Evolutionary conservation across 306 rosid species (phyloP).

Genomic region (Cicer arietinum): DNA sequence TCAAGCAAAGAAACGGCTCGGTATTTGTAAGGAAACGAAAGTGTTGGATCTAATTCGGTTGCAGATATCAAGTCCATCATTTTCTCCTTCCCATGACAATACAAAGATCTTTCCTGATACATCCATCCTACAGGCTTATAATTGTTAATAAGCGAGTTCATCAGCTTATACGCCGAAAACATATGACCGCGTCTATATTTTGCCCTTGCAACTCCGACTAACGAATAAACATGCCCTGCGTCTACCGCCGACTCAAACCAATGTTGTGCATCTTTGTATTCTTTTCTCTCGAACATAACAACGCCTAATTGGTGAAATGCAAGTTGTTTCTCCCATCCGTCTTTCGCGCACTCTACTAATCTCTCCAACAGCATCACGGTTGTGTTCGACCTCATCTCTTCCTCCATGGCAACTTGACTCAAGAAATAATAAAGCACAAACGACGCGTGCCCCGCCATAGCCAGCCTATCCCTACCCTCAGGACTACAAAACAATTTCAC

Average conservation of each 20-base stretch:
- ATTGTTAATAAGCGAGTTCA: slow-evolving; percentile 70
- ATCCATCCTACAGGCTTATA: slow-evolving; percentile 84
- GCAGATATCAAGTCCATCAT: slow-evolving; percentile 72
- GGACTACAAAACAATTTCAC: slow-evolving; percentile 68
- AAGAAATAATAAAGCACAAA: slow-evolving; percentile 75
- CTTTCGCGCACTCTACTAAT: slow-evolving; percentile 69
- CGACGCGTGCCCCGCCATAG: slow-evolving; percentile 64
- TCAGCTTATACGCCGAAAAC: slow-evolving; percentile 75
- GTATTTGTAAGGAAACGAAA: slow-evolving; percentile 76
- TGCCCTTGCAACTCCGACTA: slow-evolving; percentile 80
- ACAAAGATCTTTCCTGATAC: slow-evolving; percentile 91
- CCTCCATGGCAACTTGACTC: slow-evolving; percentile 87
- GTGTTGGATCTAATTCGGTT: slow-evolving; percentile 83
- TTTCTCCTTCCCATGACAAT: slow-evolving; percentile 80
- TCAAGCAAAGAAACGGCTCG: slow-evolving; percentile 68
- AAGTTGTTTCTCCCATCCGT: slow-evolving; percentile 79
- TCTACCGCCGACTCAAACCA: slow-evolving; percentile 74
- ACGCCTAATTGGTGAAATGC: slow-evolving; percentile 84
- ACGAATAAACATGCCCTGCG: slow-evolving; percentile 80
- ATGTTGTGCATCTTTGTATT: slow-evolving; percentile 74
- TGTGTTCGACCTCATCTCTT: slow-evolving; percentile 76
- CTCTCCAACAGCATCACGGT: slow-evolving; percentile 90
- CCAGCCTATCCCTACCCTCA: slow-evolving; percentile 74
- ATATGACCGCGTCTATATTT: slow-evolving; percentile 82
- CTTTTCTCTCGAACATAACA: slow-evolving; percentile 84